phyloP scores from a whole-genome alignment of 495 filamentous ascomycete genomes.

The Neurospora sp. region DNA sequence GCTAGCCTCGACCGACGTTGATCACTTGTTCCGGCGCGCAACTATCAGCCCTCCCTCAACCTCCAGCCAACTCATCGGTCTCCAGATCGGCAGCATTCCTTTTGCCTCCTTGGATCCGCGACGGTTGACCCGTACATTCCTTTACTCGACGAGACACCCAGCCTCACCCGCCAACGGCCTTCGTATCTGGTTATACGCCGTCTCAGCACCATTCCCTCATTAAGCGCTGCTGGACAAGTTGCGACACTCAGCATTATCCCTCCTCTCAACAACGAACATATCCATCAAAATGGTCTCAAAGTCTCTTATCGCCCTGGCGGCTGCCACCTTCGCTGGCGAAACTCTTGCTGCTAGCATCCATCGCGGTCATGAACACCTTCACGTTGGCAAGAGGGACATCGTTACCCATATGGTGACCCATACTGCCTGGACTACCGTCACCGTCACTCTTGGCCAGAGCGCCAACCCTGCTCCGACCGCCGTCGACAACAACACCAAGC shows the following conservation, averaged over 20 bases:
- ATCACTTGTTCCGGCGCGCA: conserved; percentile 4
- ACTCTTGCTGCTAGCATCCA: conserved; percentile 14
- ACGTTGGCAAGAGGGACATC: conserved; percentile 18
- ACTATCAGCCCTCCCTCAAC: conserved; percentile 14
- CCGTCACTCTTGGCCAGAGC: conserved; percentile 8
- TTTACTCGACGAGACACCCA: not conserved
- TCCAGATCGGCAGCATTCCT: conserved; percentile 25
- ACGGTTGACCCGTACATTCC: conserved; percentile 9
- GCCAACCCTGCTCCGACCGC: conserved; percentile 2
- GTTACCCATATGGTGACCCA: conserved; percentile 22
- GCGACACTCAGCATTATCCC: not conserved
- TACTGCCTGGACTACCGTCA: conserved; percentile 26
- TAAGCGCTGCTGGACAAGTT: not conserved
- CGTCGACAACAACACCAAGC: conserved; percentile 9
- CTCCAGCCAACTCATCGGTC: conserved; percentile 3
- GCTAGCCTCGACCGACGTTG: conserved; percentile 30
- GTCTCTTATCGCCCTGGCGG: conserved; percentile 17
- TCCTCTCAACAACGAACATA: not conserved
- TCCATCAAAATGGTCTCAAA: conserved; percentile 19
- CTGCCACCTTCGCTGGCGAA: conserved; percentile 20
- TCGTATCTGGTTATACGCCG: conserved; percentile 8
- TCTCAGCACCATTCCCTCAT: not conserved
- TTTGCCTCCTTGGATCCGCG: conserved; percentile 26
- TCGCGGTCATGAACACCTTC: conserved; percentile 14
- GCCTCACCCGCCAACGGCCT: conserved; percentile 2